phyloP scores from a whole-genome alignment of 2,329 filamentous ascomycete genomes.

The Penicillium oxalicum region DNA sequence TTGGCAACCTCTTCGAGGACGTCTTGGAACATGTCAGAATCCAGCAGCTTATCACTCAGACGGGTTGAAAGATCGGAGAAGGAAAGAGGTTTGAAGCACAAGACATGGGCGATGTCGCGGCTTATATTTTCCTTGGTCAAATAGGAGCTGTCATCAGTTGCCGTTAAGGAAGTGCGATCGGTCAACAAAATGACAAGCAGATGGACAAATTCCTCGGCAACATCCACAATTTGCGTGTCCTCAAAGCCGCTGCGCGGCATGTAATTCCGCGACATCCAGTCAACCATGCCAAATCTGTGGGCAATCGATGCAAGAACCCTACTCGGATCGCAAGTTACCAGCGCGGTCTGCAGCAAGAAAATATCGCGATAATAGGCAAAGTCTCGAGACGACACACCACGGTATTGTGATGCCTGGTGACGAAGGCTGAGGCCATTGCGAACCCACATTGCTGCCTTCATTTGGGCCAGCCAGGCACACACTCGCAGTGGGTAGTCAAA shows the following conservation, averaged over 20 bases:
- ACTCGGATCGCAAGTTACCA: slow-evolving; percentile 78
- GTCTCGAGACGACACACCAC: slow-evolving; percentile 81
- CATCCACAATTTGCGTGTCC: slow-evolving; percentile 79
- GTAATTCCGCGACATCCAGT: slow-evolving; percentile 82
- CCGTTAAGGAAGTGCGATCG: slow-evolving; percentile 68
- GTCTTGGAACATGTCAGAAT: slow-evolving; percentile 79
- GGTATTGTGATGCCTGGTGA: slow-evolving; percentile 91
- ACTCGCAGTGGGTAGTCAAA: slow-evolving; percentile 93
- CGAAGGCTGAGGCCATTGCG: slow-evolving; percentile 92
- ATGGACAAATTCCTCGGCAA: slow-evolving; percentile 93
- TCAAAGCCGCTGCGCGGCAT: slow-evolving; percentile 70
- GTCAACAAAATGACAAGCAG: slow-evolving; percentile 85
- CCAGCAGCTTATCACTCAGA: slow-evolving; percentile 81
- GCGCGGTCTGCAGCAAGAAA: slow-evolving; percentile 82
- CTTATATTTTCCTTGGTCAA: slow-evolving; percentile 68
- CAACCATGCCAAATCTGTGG: slow-evolving; percentile 81
- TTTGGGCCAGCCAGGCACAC: slow-evolving; percentile 93
- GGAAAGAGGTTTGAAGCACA: slow-evolving; percentile 93
- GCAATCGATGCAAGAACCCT: slow-evolving; percentile 82
- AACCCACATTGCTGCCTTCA: slow-evolving; percentile 98
- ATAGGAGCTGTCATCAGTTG: slow-evolving; percentile 30
- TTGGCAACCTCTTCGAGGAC: slow-evolving; percentile 82
- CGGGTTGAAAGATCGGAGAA: slow-evolving; percentile 87
- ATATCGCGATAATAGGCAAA: slow-evolving; percentile 93
- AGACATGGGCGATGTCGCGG: slow-evolving; percentile 83